These are phyloP conservation scores for Leishmania martiniquensis DNA, from an alignment of 208 protist genomes.

Conservation along the genomic window DNA sequence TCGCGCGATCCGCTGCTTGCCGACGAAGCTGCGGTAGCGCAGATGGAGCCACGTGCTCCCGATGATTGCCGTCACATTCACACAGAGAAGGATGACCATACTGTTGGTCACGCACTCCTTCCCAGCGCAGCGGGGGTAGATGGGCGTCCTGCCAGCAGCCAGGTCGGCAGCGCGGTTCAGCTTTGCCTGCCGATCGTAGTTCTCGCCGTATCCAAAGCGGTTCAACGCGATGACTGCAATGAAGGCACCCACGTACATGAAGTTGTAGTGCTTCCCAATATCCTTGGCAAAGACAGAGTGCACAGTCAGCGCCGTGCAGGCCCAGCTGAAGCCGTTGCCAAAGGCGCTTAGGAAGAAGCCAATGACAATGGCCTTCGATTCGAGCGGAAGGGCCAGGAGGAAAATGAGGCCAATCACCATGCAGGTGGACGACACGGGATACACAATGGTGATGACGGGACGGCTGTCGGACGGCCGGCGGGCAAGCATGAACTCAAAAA, in stretches of 20 bases:
- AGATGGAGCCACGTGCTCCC: conserved; percentile 44
- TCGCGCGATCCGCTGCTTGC: conserved; percentile 32
- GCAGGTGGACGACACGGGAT: conserved; percentile 37
- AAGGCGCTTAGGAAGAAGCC: conserved; percentile 61
- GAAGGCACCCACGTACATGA: conserved; percentile 59
- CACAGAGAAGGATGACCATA: conserved; percentile 49
- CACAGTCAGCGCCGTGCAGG: conserved; percentile 44
- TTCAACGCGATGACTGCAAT: conserved; percentile 64
- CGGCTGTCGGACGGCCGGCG: conserved; percentile 31
- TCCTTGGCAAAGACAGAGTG: conserved; percentile 61
- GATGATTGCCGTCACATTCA: conserved; percentile 49
- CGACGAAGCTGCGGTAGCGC: conserved; percentile 54
- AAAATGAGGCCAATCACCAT: conserved; percentile 50
- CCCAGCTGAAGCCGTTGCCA: conserved; percentile 71
- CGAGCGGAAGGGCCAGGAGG: conserved; percentile 39
- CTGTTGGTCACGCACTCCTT: conserved; percentile 43
- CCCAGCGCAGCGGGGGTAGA: conserved; percentile 46
- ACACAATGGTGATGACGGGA: conserved; percentile 44
- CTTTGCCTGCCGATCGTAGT: conserved; percentile 55
- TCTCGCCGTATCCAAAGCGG: conserved; percentile 63
- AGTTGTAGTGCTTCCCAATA: conserved; percentile 80
- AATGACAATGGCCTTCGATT: conserved; percentile 51
- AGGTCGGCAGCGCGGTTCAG: conserved; percentile 31
- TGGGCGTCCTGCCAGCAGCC: conserved; percentile 15
- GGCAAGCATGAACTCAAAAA: conserved; percentile 43